Conservation (phyloP, 345 rosid species). For the Gossypium australe region DNA sequence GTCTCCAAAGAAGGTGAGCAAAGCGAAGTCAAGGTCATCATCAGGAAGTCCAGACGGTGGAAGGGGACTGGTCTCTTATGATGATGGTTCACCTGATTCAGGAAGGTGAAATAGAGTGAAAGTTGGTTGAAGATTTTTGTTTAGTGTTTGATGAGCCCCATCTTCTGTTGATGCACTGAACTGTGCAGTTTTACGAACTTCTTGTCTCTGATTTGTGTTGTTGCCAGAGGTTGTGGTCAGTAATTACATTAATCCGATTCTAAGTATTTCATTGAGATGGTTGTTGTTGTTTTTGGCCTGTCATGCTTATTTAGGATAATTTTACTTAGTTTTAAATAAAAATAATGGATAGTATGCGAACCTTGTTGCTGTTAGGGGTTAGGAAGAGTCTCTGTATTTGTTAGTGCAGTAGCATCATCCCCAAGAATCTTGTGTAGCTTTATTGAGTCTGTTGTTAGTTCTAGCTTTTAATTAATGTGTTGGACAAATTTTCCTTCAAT, state of each 20-base stretch:
- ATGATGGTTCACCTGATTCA: slow-evolving; percentile 58
- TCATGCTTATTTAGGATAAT: too few relatives aligned
- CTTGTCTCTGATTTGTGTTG: not conserved
- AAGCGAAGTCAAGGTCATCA: slow-evolving; percentile 58
- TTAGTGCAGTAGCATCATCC: too few relatives aligned
- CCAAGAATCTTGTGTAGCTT: too few relatives aligned
- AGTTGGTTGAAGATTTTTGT: not conserved
- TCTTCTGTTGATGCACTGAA: not conserved
- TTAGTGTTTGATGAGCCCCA: not conserved
- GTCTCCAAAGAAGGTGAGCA: slow-evolving; percentile 48
- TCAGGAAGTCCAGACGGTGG: slow-evolving; percentile 51
- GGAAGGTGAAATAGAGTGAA: slow-evolving; percentile 1
- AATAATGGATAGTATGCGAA: too few relatives aligned
- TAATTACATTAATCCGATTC: not conserved
- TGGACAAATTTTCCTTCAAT: too few relatives aligned
- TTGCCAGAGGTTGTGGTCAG: slow-evolving; percentile 2
- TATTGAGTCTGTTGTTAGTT: too few relatives aligned
- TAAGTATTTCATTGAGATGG: too few relatives aligned
- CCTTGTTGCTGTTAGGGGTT: too few relatives aligned
- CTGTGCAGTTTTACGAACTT: not conserved
- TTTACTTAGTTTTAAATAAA: too few relatives aligned
- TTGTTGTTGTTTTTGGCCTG: too few relatives aligned
- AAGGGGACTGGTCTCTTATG: slow-evolving; percentile 74
- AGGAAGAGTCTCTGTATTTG: too few relatives aligned
- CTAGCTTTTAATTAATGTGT: too few relatives aligned